Evolutionary conservation across 2,329 filamentous ascomycete genomes (phyloP).

Genomic region (Alternaria sp.): DNA sequence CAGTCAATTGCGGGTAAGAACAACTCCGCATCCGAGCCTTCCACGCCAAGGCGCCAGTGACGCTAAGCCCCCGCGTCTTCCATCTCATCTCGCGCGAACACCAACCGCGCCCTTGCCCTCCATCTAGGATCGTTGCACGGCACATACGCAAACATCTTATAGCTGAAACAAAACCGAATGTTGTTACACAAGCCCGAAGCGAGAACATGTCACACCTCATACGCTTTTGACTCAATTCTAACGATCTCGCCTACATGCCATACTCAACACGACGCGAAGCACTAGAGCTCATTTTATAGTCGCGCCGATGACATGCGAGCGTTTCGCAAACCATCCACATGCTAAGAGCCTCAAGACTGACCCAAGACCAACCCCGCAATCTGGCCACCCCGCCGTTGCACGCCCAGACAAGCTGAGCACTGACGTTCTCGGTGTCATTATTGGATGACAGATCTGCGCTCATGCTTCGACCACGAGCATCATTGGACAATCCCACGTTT

Average conservation of each 20-base stretch:
- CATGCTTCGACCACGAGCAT: background rate
- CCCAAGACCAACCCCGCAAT: conserved; percentile 26
- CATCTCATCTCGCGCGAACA: background rate
- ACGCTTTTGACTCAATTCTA: background rate
- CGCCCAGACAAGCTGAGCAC: conserved; percentile 9
- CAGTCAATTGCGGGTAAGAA: too few relatives aligned
- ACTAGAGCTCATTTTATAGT: background rate
- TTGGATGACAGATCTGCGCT: conserved; percentile 5
- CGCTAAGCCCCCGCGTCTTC: background rate
- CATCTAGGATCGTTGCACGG: background rate
- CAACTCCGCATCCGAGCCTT: background rate
- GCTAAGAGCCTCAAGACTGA: background rate
- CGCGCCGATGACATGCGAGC: background rate
- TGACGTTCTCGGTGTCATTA: background rate
- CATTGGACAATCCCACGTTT: background rate
- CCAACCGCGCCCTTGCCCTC: background rate
- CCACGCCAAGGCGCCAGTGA: conserved; percentile 9
- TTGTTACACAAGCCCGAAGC: too few relatives aligned
- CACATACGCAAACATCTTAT: background rate
- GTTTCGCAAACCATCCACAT: background rate
- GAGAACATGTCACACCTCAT: too few relatives aligned
- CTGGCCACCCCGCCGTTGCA: conserved; percentile 10
- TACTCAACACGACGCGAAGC: background rate
- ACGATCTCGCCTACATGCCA: background rate
- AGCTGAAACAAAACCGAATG: background rate